Evolutionary conservation across 345 rosid species (phyloP), one percentile per base, ranked within the genome.

Genomic region (Erucastrum elatum): DNA sequence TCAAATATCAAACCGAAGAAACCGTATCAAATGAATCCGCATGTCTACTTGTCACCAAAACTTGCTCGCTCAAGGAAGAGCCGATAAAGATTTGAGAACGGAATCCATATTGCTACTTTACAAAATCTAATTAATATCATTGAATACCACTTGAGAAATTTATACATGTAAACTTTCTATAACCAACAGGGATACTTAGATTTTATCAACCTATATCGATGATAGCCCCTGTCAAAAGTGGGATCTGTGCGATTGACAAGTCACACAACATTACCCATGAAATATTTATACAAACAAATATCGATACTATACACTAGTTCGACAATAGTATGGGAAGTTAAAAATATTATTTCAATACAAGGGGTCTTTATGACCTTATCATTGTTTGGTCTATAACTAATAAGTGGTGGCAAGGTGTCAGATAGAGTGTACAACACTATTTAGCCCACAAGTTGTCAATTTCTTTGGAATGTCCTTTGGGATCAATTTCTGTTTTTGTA

Each of bases 401-500:
- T 34, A 37, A 44, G 66, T 77, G 66, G 68, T 13, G 71, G 53
- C 58, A 70, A 34, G 11, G 9, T 70, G 70, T 63, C 70, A 77
- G 80, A 77, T 60, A 49, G 55, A 49, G 55, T 13, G 55, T 49
- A 49, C 55, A 65, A 8, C 61, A 55, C 2, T 56, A 56, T 56
- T 17, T 55, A 55, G 60, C 60, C 60, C 71, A 77, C 81, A 51
- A 21, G 75, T 61, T 74, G 65, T 51, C 78, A 62, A 61, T 61
- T 26, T 49, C 55, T n/a, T 49, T 44, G 51, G 51, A 44, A 46
- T 46, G 53, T 46, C 12, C 68, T 17, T 46, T 51, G 8, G 58
- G 44, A 51, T 68, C 41, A 53, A 26, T 74, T 61, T 74, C 70
- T 74, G 62, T 68, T 73, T 79, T 74, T 79, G 82, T 74, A 67